A percentile compares a stretch with the other conserved stretches of the same genome.
Conservation (phyloP, 1,284 basidiomycete species). For the Chondrostereum purpureum region DNA sequence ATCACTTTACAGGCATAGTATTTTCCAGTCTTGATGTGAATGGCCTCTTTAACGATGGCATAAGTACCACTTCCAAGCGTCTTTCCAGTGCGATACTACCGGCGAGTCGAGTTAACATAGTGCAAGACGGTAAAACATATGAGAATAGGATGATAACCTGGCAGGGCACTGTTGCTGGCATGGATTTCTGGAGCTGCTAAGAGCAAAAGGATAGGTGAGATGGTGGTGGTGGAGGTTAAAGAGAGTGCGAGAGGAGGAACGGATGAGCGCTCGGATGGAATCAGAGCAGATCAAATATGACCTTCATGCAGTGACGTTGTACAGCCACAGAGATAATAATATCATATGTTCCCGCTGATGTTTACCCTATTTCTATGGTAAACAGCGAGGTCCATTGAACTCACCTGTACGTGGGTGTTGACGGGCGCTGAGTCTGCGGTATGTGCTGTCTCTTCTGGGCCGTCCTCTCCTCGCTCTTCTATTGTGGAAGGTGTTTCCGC, state of each 20-base stretch:
- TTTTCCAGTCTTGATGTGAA: slow-evolving; percentile 87
- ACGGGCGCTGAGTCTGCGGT: no score
- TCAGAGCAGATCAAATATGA: background rate
- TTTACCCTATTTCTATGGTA: no score
- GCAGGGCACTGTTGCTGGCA: slow-evolving; percentile 8
- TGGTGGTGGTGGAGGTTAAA: background rate
- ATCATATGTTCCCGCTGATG: no score
- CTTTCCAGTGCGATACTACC: slow-evolving; percentile 87
- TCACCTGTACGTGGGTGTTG: no score
- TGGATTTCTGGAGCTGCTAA: background rate
- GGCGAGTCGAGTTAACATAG: background rate
- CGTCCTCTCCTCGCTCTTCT: no score
- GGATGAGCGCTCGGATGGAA: slow-evolving; percentile 1
- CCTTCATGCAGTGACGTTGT: no score
- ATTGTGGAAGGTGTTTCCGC: no score
- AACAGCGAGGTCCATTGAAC: no score
- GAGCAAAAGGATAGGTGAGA: background rate
- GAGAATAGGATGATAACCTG: slow-evolving; percentile 5
- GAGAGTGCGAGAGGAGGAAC: background rate
- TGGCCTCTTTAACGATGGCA: slow-evolving; percentile 91
- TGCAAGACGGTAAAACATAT: background rate
- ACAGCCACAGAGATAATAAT: background rate
- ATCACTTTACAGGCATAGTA: slow-evolving; percentile 92
- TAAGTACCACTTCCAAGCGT: slow-evolving; percentile 90
- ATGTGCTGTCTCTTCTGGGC: no score